Evolutionary conservation across 1,284 basidiomycete genomes (phyloP).

Genomic region (Pyrrhoderma noxium): DNA sequence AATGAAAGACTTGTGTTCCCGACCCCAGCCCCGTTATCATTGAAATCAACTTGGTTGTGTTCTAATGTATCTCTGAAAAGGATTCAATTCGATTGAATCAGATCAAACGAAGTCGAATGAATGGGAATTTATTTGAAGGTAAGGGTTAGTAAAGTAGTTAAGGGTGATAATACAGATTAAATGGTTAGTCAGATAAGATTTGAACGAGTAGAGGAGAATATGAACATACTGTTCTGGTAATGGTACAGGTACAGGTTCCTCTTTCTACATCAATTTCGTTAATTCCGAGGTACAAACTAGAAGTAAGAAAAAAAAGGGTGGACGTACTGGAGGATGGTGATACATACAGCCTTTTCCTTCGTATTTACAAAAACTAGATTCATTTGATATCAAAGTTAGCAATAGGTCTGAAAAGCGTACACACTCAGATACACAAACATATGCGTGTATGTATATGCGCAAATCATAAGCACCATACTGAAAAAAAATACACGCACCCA

Average conservation of each 20-base stretch:
- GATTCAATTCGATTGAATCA: too few species aligned
- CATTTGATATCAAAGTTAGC: too few species aligned
- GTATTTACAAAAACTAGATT: constrained; percentile 70
- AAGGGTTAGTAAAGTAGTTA: too few species aligned
- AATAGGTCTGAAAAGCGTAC: too few species aligned
- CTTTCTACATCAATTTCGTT: neutral
- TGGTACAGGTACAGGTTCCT: neutral
- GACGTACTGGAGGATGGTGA: constrained; percentile 67
- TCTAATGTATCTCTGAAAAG: neutral
- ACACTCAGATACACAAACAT: too few species aligned
- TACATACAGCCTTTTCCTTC: constrained; percentile 82
- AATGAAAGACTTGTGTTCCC: constrained; percentile 27
- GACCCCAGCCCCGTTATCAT: constrained; percentile 16
- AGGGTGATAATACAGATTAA: too few species aligned
- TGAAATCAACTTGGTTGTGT: neutral
- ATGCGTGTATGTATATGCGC: too few species aligned
- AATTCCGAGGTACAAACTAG: neutral
- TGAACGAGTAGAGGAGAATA: too few species aligned
- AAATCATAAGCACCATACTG: too few species aligned
- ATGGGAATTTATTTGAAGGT: too few species aligned
- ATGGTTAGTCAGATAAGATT: neutral
- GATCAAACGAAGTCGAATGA: too few species aligned
- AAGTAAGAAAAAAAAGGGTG: neutral
- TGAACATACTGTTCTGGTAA: too few species aligned
- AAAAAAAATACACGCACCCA: constrained; percentile 45